These are phyloP conservation scores for Elaeagnus macrophylla DNA, from an alignment of 306 rosid species.

Conservation along the genomic window DNA sequence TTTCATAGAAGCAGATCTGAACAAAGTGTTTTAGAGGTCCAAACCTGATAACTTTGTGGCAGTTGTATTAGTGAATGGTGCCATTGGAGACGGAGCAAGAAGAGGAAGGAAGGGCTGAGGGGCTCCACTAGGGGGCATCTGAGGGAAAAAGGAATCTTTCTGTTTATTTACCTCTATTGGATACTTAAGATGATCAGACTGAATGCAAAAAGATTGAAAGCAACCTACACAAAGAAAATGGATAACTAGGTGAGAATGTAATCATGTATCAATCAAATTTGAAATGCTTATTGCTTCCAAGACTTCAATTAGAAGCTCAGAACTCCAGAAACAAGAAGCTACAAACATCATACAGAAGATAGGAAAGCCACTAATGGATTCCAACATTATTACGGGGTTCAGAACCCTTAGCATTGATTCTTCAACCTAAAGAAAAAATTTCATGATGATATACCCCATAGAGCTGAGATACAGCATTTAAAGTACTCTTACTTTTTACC, in stretches of 20 bases:
- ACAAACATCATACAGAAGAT: not conserved
- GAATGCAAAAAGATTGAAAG: constrained; percentile 32
- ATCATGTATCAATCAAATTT: not conserved
- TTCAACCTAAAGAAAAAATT: not conserved
- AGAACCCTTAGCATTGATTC: not conserved
- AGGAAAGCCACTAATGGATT: not conserved
- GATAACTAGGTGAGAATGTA: constrained; percentile 7
- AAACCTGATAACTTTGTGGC: constrained; percentile 82
- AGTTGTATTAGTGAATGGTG: constrained; percentile 67
- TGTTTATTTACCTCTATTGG: constrained; percentile 25
- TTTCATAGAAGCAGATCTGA: constrained; percentile 9
- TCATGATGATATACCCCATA: not conserved
- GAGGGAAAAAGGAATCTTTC: constrained; percentile 39
- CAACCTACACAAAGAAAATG: constrained; percentile 37
- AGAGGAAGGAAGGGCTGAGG: constrained; percentile 86
- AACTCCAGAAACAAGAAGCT: not conserved
- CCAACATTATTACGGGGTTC: not conserved
- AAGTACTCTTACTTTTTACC: too few relatives aligned
- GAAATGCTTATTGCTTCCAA: constrained; percentile 5
- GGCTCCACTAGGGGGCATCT: constrained; percentile 55
- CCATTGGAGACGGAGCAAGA: constrained; percentile 87
- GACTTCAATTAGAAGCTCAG: not conserved
- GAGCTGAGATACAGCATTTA: not conserved
- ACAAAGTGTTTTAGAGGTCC: not conserved
- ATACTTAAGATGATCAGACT: constrained; percentile 20